These are phyloP conservation scores for Colletotrichum sp. DNA, from an alignment of 2,329 filamentous ascomycete species.

Conservation along the genomic window DNA sequence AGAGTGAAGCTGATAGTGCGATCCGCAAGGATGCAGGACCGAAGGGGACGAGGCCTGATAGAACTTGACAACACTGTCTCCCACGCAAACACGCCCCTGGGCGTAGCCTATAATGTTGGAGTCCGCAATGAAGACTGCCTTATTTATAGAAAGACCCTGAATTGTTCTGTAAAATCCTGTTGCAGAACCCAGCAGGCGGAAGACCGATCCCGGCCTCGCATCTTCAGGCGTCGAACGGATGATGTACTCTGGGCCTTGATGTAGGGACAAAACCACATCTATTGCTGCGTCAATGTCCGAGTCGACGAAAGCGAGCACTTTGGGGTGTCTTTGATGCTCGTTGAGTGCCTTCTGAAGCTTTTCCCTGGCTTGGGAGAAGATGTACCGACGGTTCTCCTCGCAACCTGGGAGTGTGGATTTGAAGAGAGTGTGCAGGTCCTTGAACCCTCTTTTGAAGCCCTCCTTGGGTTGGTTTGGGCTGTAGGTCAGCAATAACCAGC, in stretches of 20 bases:
- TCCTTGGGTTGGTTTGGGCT: not conserved
- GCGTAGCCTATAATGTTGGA: not conserved
- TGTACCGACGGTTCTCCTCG: not conserved
- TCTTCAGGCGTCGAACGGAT: not conserved
- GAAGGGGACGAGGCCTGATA: not conserved
- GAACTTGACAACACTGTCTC: not conserved
- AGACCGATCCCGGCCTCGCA: not conserved
- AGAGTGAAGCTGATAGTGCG: not conserved
- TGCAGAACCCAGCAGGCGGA: not conserved
- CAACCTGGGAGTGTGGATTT: not conserved
- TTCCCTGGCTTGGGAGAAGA: not conserved
- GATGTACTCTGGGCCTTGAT: not conserved
- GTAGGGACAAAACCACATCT: not conserved
- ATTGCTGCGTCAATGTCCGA: not conserved
- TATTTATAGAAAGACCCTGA: not conserved
- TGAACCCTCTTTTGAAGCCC: not conserved
- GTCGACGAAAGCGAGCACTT: rapidly evolving
- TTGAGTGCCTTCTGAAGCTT: not conserved
- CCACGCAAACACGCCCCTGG: not conserved
- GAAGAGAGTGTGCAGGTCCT: not conserved
- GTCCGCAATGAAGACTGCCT: not conserved
- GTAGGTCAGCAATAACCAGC: not conserved
- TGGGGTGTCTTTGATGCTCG: not conserved
- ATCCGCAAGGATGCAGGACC: not conserved
- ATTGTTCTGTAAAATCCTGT: not conserved